These are phyloP conservation scores for Mesembryanthemum crystallinum DNA, from an alignment of 148 eudicot genomes.

Conservation along the genomic window DNA sequence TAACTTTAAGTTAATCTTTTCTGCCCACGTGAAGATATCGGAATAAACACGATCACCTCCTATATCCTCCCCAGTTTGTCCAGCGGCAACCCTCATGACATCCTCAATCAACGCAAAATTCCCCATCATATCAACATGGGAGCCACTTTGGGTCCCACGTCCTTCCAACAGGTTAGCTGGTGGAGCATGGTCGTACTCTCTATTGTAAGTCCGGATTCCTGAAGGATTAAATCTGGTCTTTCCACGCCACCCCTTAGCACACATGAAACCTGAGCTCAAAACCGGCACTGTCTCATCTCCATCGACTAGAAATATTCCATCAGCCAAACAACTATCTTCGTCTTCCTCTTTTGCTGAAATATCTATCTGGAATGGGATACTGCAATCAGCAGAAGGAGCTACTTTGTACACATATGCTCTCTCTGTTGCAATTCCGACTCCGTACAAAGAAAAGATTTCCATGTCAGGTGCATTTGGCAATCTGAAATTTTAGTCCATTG, in stretches of 20 bases:
- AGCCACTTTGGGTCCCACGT: constrained; percentile 95
- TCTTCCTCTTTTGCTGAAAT: constrained; percentile 54
- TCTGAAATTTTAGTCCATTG: constrained; percentile 37
- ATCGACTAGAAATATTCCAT: constrained; percentile 66
- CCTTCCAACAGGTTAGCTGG: constrained; percentile 86
- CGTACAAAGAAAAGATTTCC: constrained; percentile 85
- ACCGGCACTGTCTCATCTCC: constrained; percentile 96
- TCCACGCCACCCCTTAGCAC: constrained; percentile 98
- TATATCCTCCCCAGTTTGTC: constrained; percentile 68
- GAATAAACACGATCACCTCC: constrained; percentile 91
- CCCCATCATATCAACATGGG: constrained; percentile 95
- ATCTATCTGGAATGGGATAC: constrained; percentile 81
- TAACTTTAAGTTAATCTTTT: constrained; percentile 60
- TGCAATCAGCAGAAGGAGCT: constrained; percentile 67
- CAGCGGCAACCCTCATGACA: constrained; percentile 84
- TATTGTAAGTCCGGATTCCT: constrained; percentile 55
- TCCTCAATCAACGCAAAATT: constrained; percentile 93
- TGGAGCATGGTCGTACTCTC: constrained; percentile 91
- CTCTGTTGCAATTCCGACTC: constrained; percentile 90
- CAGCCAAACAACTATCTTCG: constrained; percentile 50
- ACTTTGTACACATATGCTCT: constrained; percentile 75
- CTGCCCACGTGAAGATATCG: constrained; percentile 80
- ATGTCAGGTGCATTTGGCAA: constrained; percentile 94
- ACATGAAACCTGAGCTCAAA: constrained; percentile 89
- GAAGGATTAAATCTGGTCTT: constrained; percentile 87